Evolutionary conservation across 2,329 filamentous ascomycete genomes (phyloP).

Genomic region (Aschersonia sp.): DNA sequence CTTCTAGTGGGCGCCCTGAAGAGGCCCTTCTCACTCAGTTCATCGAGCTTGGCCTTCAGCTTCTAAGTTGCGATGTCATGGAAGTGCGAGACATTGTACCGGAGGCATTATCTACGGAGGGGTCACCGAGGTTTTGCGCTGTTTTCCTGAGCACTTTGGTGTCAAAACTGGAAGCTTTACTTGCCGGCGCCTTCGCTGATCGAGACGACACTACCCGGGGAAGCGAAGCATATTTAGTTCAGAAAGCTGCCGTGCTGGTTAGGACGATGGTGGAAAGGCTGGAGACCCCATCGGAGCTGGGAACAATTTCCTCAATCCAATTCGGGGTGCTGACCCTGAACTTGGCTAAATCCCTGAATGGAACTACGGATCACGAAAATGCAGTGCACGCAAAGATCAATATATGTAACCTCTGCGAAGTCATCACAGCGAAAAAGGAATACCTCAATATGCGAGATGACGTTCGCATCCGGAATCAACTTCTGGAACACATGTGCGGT

Average conservation of each 20-base stretch:
- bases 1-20: constrained; percentile 43
- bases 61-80: constrained; percentile 49
- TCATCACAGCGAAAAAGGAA: constrained; percentile 51
- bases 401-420: constrained; percentile 52
- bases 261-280: constrained; percentile 50
- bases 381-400: constrained; percentile 53
- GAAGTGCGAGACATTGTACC: constrained; percentile 52
- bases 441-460: constrained; percentile 55
- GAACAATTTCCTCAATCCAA: constrained; percentile 47
- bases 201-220: constrained; percentile 33
- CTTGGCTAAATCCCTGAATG: constrained; percentile 53
- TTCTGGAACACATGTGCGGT: constrained; percentile 52
- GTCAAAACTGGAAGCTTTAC: constrained; percentile 47
- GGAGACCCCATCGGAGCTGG: constrained; percentile 47
- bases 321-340: constrained; percentile 49
- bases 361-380: constrained; percentile 37
- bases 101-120: constrained; percentile 51
- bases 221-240: constrained; percentile 49
- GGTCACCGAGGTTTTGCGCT: constrained; percentile 46
- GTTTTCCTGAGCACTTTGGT: constrained; percentile 52
- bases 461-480: constrained; percentile 52
- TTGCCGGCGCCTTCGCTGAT: constrained; percentile 39
- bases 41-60: constrained; percentile 47
- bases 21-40: constrained; percentile 46
- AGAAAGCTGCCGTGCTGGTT: constrained; percentile 50